phyloP scores from a whole-genome alignment of 176 grass and related monocot species.

The Bonia amplexicaulis region DNA sequence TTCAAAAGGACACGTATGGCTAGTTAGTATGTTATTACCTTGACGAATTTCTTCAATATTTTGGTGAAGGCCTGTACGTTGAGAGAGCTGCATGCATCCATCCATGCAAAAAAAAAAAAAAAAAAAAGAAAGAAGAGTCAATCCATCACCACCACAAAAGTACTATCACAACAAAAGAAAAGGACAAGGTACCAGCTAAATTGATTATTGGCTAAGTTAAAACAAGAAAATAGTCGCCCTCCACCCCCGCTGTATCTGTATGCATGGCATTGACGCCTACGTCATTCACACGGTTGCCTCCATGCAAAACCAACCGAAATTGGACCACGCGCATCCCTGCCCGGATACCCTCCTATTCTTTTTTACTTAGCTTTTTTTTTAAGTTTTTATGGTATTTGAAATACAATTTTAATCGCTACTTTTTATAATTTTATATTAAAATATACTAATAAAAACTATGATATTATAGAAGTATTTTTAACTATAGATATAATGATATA shows the following conservation, averaged over 20 bases:
- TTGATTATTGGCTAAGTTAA: neutral
- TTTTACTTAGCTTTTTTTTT: no score
- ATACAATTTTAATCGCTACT: no score
- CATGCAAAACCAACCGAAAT: neutral
- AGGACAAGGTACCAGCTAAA: neutral
- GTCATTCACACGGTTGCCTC: neutral
- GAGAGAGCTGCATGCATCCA: slow-evolving; percentile 57
- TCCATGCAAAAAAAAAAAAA: slow-evolving; percentile 11
- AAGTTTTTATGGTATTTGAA: no score
- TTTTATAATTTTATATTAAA: no score
- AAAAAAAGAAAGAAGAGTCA: neutral
- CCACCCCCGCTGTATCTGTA: neutral
- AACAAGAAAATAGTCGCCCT: neutral
- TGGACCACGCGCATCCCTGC: no score
- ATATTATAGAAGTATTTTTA: no score
- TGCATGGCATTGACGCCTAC: neutral
- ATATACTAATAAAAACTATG: no score
- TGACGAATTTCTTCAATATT: slow-evolving; percentile 92
- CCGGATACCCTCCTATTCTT: no score
- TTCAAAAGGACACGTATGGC: neutral
- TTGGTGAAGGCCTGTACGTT: slow-evolving; percentile 93
- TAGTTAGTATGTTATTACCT: slow-evolving; percentile 57
- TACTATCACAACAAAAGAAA: neutral
- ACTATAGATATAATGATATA: no score
- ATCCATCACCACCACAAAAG: slow-evolving; percentile 11